Evolutionary conservation across 352 stramenopile genomes (phyloP).

Genomic region (Phytophthora kernoviae): DNA sequence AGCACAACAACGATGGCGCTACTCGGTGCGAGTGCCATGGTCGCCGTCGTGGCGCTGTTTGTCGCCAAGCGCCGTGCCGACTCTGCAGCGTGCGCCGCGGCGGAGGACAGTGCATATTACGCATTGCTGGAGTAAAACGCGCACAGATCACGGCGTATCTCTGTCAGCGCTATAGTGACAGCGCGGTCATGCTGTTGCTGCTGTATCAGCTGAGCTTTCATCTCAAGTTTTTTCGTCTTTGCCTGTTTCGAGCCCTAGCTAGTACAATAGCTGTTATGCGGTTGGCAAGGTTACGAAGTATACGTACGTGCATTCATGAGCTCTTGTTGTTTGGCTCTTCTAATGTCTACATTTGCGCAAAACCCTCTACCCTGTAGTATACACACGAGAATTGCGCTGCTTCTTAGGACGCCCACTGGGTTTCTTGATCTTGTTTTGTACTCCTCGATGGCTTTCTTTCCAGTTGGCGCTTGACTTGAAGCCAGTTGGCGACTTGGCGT

Average conservation of each 20-base stretch:
- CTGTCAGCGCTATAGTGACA: no score
- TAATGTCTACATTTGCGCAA: no score
- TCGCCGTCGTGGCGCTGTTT: slow-evolving; percentile 61
- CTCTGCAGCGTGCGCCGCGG: background rate
- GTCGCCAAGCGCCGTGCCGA: slow-evolving; percentile 39
- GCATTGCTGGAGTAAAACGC: slow-evolving; percentile 49
- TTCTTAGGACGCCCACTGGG: slow-evolving; percentile 63
- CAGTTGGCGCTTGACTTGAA: slow-evolving; percentile 63
- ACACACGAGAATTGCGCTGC: slow-evolving; percentile 57
- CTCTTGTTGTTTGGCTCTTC: no score
- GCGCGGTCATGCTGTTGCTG: no score
- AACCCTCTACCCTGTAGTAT: slow-evolving; percentile 61
- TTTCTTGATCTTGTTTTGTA: slow-evolving; percentile 85
- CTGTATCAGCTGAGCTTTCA: no score
- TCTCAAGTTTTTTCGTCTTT: no score
- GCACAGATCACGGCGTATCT: no score
- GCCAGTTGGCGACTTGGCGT: slow-evolving; percentile 49
- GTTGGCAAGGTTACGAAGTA: no score
- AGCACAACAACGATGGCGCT: slow-evolving; percentile 28
- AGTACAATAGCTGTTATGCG: no score
- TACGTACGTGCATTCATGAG: no score
- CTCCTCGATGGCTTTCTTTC: slow-evolving; percentile 67
- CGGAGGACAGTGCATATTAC: slow-evolving; percentile 57
- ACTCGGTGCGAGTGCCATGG: slow-evolving; percentile 46
- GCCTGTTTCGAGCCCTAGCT: no score